Evolutionary conservation across 1,284 basidiomycete species (phyloP), one percentile per base, ranked within the genome.

Genomic region (Trichosporon sp.): DNA sequence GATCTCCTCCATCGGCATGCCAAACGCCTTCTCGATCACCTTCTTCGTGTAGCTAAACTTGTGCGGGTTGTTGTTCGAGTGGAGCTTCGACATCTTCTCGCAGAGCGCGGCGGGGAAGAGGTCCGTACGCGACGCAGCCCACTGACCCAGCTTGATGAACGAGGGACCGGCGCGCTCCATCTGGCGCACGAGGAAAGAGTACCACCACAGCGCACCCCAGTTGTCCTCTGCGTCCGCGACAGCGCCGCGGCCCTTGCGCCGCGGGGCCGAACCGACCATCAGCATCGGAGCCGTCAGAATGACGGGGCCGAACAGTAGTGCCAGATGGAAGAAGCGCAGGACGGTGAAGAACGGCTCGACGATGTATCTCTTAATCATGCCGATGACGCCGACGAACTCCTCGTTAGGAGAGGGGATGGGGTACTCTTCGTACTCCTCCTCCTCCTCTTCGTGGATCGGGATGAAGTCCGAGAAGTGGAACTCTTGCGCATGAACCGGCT

Each of bases 71-170:
- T 89, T 93, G 70, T 87, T 89, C 2, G 95, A 97, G 76, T 99
- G 96, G 14, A 98, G 83, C 62, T 88, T 86, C 56, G 91, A 92
- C 72, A 99, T 84, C 67, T 86, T 85, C 63, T 90, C 85, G 78
- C 96, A 99, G 4, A 99, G 86, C n/a, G 87, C 80, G n/a, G 88
- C 84, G 1, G 96, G 92, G 81, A 99, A 99, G 5, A 99, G 83
- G 78, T 99, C 96, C 56, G 90, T 89, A 60, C 96, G 86, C 29
- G 94, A 95, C 5, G 91, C 96, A 1, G 96, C 96, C 96, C 96
- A 99, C 85, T 99, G 96, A 1, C 92, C 92, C 59, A 99, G 86
- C 91, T 99, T 99, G 81, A 93, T 93, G 77, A 99, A 99, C 0
- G 94, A 96, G 3, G 96, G 96, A 0, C 96, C 96, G 5, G 95